These are phyloP conservation scores for Paratrimastix pyriformis DNA, from an alignment of 78 protist genomes.

Conservation along the genomic window DNA sequence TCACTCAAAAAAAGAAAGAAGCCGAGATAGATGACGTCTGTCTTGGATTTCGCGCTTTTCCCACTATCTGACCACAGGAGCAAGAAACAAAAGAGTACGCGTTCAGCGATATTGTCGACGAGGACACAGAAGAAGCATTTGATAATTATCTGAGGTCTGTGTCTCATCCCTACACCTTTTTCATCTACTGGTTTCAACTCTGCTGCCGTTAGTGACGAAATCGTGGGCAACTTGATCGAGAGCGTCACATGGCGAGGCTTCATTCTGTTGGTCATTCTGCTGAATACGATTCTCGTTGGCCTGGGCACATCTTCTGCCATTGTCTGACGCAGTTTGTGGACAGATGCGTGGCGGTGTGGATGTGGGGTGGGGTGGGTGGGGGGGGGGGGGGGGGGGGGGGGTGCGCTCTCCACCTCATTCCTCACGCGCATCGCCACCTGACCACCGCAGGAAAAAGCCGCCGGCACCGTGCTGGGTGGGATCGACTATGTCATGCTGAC, in stretches of 20 bases:
- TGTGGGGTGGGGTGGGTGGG: too few species aligned
- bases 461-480: not conserved
- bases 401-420: not conserved
- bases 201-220: too few species aligned
- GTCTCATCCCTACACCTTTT: too few species aligned
- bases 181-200: too few species aligned
- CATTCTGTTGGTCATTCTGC: not conserved
- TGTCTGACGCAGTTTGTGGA: too few species aligned
- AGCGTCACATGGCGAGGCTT: not conserved
- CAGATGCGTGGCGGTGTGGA: too few species aligned
- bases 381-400: too few species aligned
- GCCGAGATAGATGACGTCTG: too few species aligned
- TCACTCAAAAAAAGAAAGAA: too few species aligned
- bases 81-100: too few species aligned
- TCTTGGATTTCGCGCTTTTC: too few species aligned
- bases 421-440: not conserved
- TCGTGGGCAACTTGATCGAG: not conserved
- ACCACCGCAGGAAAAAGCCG: not conserved
- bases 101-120: not conserved
- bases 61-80: too few species aligned
- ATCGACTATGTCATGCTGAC: conserved; percentile 1
- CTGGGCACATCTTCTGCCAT: not conserved
- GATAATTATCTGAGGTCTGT: not conserved
- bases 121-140: not conserved
- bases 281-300: not conserved